Base-by-base conservation (phyloP, 1,284 basidiomycete species). In the Microbotryomycetes sp. region DNA sequence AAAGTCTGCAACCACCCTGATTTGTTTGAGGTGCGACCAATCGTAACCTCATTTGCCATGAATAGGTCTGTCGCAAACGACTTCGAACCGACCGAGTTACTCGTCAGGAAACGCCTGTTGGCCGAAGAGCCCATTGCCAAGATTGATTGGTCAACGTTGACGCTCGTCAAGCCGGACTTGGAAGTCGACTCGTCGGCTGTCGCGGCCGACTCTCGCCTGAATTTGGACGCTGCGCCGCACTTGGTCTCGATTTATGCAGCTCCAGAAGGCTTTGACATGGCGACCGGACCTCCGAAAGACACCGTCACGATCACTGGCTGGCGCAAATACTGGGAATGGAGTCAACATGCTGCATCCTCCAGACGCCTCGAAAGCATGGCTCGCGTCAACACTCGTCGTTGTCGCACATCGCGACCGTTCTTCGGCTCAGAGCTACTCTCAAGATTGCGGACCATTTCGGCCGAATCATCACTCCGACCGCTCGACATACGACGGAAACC, bases 31-130 rank as follows among this genome's bases (percentile, higher is more conserved):
- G 88, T 94, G 22, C 84, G 93, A 48, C 92, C 92, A 0, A 90
- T 97, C 69, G 84, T 90, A 49, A 97, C 93, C 1, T 92, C 90
- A 6, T 94, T 97, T 75, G 85, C 87, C 0, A 90, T 92, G 86
- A 77, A 82, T 42, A 83, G 84, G 30, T 88, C 89, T 25, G 89
- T 87, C 4, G 80, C 87, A 23, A 85, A 86, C 19, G 87, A 89
- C 65, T 97, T 84, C 72, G 89, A 93, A 77, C 89, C 93, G 76
- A 85, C 86, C 73, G 92, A 94, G 59, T 75, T 97, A 6, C 81
- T 97, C n/a, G 77, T 93, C 16, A 83, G 92, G 25, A 83, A 86
- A 42, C 79, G 82, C 32, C 77, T 93, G 22, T 70, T 90, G 12
- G 72, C 75, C 7, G 76, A 80, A 9, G 75, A 80, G 6, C 81